A percentile compares a stretch with the other conserved stretches of the same genome.
These are phyloP conservation scores for Candolleomyces aberdarensis DNA, from an alignment of 768 basidiomycete genomes.

Conservation along the genomic window DNA sequence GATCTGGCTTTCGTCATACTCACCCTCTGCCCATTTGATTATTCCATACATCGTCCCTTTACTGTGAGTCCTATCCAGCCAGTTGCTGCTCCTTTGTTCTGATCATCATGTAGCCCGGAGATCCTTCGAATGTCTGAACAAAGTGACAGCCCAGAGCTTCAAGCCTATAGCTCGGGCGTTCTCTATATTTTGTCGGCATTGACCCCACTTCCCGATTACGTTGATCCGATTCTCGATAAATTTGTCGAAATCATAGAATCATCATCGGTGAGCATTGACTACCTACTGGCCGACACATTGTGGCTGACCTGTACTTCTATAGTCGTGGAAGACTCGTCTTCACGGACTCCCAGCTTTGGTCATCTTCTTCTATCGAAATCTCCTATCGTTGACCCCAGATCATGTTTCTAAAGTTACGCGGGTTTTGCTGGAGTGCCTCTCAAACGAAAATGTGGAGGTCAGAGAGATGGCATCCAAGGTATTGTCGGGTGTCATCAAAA, in stretches of 20 bases:
- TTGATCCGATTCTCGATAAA: constrained; percentile 55
- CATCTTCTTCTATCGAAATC: constrained; percentile 89
- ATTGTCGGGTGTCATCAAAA: constrained; percentile 82
- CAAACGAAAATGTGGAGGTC: constrained; percentile 91
- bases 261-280: constrained; percentile 53
- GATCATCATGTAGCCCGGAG: constrained; percentile 57
- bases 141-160: constrained; percentile 80
- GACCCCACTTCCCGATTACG: constrained; percentile 65
- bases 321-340: constrained; percentile 91
- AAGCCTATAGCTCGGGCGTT: constrained; percentile 75
- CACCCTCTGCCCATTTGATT: constrained; percentile 67
- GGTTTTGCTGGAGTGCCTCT: constrained; percentile 76
- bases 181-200: constrained; percentile 81
- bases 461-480: constrained; percentile 88
- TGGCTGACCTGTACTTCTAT: constrained; percentile 5
- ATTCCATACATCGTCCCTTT: constrained; percentile 77
- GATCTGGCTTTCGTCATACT: constrained; percentile 77
- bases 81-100: constrained; percentile 4
- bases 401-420: constrained; percentile 76
- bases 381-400: constrained; percentile 68
- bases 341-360: constrained; percentile 86
- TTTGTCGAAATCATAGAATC: constrained; percentile 73
- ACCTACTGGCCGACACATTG: not conserved
- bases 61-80: constrained; percentile 50
- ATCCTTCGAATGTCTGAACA: constrained; percentile 89